Evolutionary conservation across 169 alveolate genomes (phyloP).

Genomic region (Plasmodium cynomolgi): DNA sequence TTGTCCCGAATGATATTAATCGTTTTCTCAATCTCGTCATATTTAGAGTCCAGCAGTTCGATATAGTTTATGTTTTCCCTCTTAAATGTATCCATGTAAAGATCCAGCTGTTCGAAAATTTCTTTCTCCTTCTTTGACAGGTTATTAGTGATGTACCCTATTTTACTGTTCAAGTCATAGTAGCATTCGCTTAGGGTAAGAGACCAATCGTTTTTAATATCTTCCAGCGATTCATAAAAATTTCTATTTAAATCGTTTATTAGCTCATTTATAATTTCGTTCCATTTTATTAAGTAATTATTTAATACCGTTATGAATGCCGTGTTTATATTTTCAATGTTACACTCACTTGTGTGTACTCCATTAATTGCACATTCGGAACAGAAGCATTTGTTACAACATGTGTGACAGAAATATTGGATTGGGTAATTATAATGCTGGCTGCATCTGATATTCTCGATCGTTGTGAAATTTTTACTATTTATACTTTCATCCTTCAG

Average conservation of each 20-base stretch:
- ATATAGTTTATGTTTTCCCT: constrained; percentile 52
- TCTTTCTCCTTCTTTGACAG: constrained; percentile 57
- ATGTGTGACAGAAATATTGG: constrained; percentile 84
- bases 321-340: constrained; percentile 80
- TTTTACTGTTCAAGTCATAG: constrained; percentile 32
- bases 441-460: constrained; percentile 84
- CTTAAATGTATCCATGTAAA: constrained; percentile 51
- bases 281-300: constrained; percentile 82
- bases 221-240: constrained; percentile 80
- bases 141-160: constrained; percentile 46
- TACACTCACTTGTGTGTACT: constrained; percentile 76
- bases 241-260: constrained; percentile 77
- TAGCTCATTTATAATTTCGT: constrained; percentile 76
- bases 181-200: constrained; percentile 56
- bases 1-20: constrained; percentile 51
- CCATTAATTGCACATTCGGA: constrained; percentile 85
- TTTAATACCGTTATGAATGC: constrained; percentile 80
- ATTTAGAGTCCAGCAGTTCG: constrained; percentile 28
- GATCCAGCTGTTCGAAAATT: constrained; percentile 45
- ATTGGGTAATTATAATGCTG: constrained; percentile 85
- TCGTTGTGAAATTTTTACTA: constrained; percentile 53
- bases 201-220: constrained; percentile 83
- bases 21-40: constrained; percentile 55
- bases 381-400: constrained; percentile 81
- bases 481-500: constrained; percentile 6